Base-by-base conservation (phyloP, 2,329 filamentous ascomycete species). In the Fusarium praegraminearum region DNA sequence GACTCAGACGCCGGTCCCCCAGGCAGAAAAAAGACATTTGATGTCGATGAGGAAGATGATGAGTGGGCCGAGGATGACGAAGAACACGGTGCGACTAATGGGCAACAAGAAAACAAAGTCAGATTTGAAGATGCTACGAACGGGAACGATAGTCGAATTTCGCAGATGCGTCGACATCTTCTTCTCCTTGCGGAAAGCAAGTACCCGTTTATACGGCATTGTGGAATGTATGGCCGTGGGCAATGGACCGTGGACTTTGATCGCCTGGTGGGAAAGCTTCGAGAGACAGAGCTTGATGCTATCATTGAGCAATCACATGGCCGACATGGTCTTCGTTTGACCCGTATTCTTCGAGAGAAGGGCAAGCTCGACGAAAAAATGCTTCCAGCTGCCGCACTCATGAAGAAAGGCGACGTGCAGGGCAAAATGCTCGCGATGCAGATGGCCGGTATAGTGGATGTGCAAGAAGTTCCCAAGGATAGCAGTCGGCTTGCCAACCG, bases 311-410 rank as follows among this genome's bases (percentile, higher is more conserved):
- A 93, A 54, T 88, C 89, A 3, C 94, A 93, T 72, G 94, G 93
- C 10, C 87, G 88, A 10, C 84, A 91, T 47, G 93, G 93, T 1
- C 86, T 95, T 20, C 92, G 95, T 11, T 84, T 99, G n/a, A 87
- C 94, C 22, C 91, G 93, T 22, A 93, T 98, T 57, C 86, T 99
- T 22, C 87, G 91, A 40, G 90, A 92, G 62, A 93, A 94, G 76
- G 96, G 96, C 55, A 97, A 96, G 76, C 84, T 98, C n/a, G 95
- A 98, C 71, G 96, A 99, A 79, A 97, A 97, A 79, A 90, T 92
- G 65, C 85, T 98, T 15, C 91, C 92, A 38, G 90, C 90, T 51
- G 86, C 94, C 58, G 92, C 92, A 55, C 87, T 99, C 65, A 91
- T 98, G 83, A 91, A 91, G 60, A 93, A 95, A 74, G 90, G 91